Evolutionary conservation across 176 grass and related monocot species (phyloP), one percentile per base, ranked within the genome.

Genomic region (Rhynchospora pubera): DNA sequence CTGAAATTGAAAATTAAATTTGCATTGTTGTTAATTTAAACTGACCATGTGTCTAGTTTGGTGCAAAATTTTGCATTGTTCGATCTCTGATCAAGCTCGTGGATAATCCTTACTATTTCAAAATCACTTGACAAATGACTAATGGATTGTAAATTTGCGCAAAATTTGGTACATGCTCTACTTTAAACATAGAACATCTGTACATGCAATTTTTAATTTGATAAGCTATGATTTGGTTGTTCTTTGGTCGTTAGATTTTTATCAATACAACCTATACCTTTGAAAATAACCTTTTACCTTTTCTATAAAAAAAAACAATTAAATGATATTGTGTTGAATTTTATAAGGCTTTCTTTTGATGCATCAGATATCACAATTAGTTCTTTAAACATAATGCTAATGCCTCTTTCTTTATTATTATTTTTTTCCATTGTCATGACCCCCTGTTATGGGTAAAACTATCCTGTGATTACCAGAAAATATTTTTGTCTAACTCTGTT

Each of bases 381-480:
- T 51, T 84, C 2, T 65, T 43, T 64, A 47, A 24, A 34, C 3
- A 62, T 63, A 32, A 62, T 62, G 71, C 26, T 39, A 39, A 39
- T 39, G 34, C 34, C 4, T 39, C 34, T 39, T 57, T 82, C 23
- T 82, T 75, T 24, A 7, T 39, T 62, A 8, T 6, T 65, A 62
- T 39, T 11, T 11, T 13, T 39, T 12, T 76, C 75, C 23, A 18
- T 66, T 83, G 10, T 53, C 52, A 80, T 24, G 39, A 65, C 86
- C 83, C 51, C 47, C 44, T 18, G 46, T 84, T 47, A 59, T 59
- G 32, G 61, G 2, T 58, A 23, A 21, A 44, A 42, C 83, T 74
- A 1, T 21, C 84, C 21, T 76, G 73, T 34, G 78, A 72, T 80
- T 71, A 50, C 9, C 23, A 53, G 47, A 74, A 74, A 74, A 48